A percentile compares a stretch with the other conserved stretches of the same genome.
These are phyloP conservation scores for Chlorella sp. DNA, from an alignment of 139 green algal genomes.

Conservation along the genomic window DNA sequence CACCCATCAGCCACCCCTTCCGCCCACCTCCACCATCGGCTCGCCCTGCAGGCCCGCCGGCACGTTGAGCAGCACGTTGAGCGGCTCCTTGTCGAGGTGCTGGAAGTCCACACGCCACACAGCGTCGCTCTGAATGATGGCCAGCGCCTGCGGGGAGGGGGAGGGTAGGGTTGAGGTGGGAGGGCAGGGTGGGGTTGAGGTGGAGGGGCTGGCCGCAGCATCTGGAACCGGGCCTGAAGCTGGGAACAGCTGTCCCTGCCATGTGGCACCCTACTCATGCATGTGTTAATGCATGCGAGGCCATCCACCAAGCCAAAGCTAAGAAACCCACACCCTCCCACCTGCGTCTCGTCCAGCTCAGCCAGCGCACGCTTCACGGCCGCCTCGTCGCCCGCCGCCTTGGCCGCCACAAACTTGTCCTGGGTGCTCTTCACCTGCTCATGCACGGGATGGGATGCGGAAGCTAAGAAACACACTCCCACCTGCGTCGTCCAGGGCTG, in stretches of 20 bases:
- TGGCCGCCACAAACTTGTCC: constrained; percentile 45
- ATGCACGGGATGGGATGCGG: background rate
- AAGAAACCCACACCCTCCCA: background rate
- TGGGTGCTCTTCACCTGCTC: constrained; percentile 34
- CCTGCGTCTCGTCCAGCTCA: constrained; percentile 60
- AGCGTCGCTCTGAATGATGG: background rate
- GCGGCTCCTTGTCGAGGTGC: constrained; percentile 47
- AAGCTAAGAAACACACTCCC: background rate
- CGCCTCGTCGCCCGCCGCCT: constrained; percentile 10
- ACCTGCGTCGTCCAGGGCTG: background rate
- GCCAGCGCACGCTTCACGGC: constrained; percentile 15
- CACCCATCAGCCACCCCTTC: too few species aligned
- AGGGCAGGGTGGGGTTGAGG: background rate
- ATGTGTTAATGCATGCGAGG: too few species aligned
- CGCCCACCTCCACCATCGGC: constrained; percentile 30
- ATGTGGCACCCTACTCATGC: too few species aligned
- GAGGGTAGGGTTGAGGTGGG: too few species aligned
- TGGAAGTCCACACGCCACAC: constrained; percentile 12
- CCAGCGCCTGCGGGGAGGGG: background rate
- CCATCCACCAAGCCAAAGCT: background rate
- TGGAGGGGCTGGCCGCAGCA: too few species aligned
- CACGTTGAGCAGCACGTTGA: constrained; percentile 45
- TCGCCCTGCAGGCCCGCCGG: constrained; percentile 6
- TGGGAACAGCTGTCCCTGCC: too few species aligned
- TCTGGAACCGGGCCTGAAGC: too few species aligned